Base-by-base conservation (phyloP, 495 filamentous ascomycete genomes). In the Hypoxylon subgilvum region DNA sequence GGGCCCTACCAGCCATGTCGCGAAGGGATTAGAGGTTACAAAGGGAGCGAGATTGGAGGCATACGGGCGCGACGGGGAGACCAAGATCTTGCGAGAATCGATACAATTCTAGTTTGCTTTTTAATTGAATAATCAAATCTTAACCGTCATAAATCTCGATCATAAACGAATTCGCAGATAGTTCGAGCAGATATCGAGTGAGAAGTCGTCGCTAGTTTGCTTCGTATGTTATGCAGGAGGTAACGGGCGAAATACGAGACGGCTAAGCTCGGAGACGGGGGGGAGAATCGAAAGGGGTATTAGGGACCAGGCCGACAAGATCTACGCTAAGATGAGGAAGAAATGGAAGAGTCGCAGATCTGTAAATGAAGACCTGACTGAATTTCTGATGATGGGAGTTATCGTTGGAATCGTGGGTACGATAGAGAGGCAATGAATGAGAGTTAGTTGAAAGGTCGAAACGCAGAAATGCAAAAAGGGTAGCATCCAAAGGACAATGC, bases 1-100 rank as follows among this genome's bases (percentile, higher is more conserved):
- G 74, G 53, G 58, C 50, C 62, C 88, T 86, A 74, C 85, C 88
- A 69, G 85, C 83, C 86, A 89, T 89, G 70, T 76, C 78, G 75
- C 65, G 51, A 69, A 69, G 61, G 67, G 56, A 65, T 68, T n/a
- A 63, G 44, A 49, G 52, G 57, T 66, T 72, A 72, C 60, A 64
- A 67, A 59, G 63, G 58, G 58, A 58, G 52, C 17, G 31, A 43
- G 58, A 57, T 61, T 50, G 59, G 45, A 64, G 63, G 54, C 68
- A 70, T 69, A 52, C 64, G 67, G 61, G 40, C 52, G 44, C 35
- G 34, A 50, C 35, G 34, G 46, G 13, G 16, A 49, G 38, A 43
- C 16, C 14, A 7, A 42, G 34, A 58, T 31, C 43, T 42, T 52
- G 46, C 18, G 21, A 28, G 12, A 38, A 53, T 36, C 6, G 21